Base-by-base conservation (phyloP, 2,329 filamentous ascomycete genomes). In the Zasmidium angulare region DNA sequence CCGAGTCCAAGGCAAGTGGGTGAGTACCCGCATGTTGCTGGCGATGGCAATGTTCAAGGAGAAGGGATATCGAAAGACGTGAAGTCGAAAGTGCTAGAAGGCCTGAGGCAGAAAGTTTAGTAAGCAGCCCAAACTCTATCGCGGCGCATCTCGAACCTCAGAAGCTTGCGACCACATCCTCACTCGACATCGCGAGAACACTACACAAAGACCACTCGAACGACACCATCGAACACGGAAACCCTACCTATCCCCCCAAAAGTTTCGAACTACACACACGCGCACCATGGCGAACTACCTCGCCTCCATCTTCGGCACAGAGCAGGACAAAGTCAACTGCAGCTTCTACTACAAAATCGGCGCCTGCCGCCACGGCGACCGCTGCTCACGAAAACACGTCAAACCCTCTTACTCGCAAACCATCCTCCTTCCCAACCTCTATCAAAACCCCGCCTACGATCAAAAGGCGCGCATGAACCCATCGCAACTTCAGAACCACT, bases 321-420 rank as follows among this genome's bases (percentile, higher is more conserved):
- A 99, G 84, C 95, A 98, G 79, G 95, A 99, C 87, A 99, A 82
- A 68, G 93, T 97, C 82, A 97, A 98, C 85, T 97, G 95, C 86
- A 95, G 90, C 59, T 99, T 99, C 86, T 99, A 99, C 87, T 93
- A 97, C 89, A 99, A 99, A 83, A 99, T 99, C 78, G 95, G 95
- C 76, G 95, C 95, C 56, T 99, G 95, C 83, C 89, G 95, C 64
- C 95, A 99, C 83, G 95, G 95, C 75, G 95, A 99, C 80, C 91
- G 95, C 73, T 99, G 95, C 84, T 96, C 90, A 63, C 89, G 95
- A 71, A 99, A 99, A 79, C 95, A 99, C 79, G 95, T 99, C 82
- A 99, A 99, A 82, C 95, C 95, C 0, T 96, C 92, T 21, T 99
- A 99, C 85, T 90, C 86, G 65, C 95, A 99, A 79, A 99, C 95